Evolutionary conservation across 2,329 filamentous ascomycete species (phyloP), one percentile per base, ranked within the genome.

Genomic region (Orbilia ellipsospora): DNA sequence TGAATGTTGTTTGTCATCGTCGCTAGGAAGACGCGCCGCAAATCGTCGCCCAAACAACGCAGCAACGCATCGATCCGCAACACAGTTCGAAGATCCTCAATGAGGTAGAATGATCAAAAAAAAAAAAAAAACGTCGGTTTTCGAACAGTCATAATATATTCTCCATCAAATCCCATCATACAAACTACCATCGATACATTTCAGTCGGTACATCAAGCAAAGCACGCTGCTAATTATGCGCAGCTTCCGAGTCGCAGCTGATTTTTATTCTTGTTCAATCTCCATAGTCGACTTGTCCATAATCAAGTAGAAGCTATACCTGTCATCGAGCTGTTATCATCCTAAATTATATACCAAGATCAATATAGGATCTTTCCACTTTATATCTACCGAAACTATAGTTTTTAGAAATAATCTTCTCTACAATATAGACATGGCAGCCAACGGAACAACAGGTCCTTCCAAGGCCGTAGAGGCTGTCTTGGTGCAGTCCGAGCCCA

Each of bases 401-500:
- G 2, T 2, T 13, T 48, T n/a, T 15, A 23, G n/a, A 52, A 52
- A 18, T 20, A 26, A 50, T 56, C 45, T 56, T 26, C 8, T 26
- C 48, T 23, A 26, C 26, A 40, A 40, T 64, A 59, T 13, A 48
- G 26, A 42, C 16, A 68, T 74, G 70, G 63, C 59, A 31, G 26
- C 54, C 28, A 68, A 74, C 26, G 42, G 15, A 15, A n/a, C 63
- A 42, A 7, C 70, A 8, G 63, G 44, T 7, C 70, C 63, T 3
- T 44, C 63, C 10, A 60, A 54, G 23, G 70, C 70, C 7, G 51
- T 74, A 28, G 70, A 74, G 82, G 94, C 94, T 31, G 94, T 98
- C 55, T 86, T 98, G 61, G 91, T 94, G 79, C 87, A 90, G 59
- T 97, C 94, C 0, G 90, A 91, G 69, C 91, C 92, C 65, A 89